Base-by-base conservation (phyloP, 352 stramenopile species). In the Phytophthora niederhauseri region DNA sequence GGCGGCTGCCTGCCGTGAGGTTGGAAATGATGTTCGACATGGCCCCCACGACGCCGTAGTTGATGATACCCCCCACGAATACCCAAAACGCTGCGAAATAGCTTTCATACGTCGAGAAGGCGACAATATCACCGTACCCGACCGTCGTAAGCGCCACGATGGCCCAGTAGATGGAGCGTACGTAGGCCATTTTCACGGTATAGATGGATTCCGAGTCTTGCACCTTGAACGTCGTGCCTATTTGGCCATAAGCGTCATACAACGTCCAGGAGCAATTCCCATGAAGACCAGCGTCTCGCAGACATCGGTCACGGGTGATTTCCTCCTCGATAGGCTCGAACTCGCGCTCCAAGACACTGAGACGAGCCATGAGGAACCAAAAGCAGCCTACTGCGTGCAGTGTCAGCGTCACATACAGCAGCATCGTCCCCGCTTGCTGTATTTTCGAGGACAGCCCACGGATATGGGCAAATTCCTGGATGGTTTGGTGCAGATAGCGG, bases 1-100 rank as follows among this genome's bases (percentile, higher is more conserved):
- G 78, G 8, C 74, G 84, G 48, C 81, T 84, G 17, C 70, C 66
- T 0, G 84, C 84, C 2, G 82, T 90, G 6, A 91, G 64, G 57
- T 91, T 89, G 0, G 87, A 88, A 15, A 93, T 92, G 61, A 91
- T 84, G 57, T 83, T 91, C 2, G 87, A 94, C 80, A 94, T 93
- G 14, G 82, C 83, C 0, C 84, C 83, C 11, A 93, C 81, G 19
- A 93, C 85, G 14, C 82, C 83, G 57, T 91, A 94, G 67, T 93
- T 93, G 64, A 94, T 94, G 28, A 93, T 79, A 0, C 74, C 83
- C 1, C 83, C 84, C 1, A 91, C 38, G 45, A 91, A 93, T 6
- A 85, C 72, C 87, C 87, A 94, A 2, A 83, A 24, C 8, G 80
- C 80, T 1, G 85, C 84, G 34, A 92, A 93, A 19, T 85, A 80